Base-by-base conservation (phyloP, 208 protist genomes). In the Crithidia bombi region DNA sequence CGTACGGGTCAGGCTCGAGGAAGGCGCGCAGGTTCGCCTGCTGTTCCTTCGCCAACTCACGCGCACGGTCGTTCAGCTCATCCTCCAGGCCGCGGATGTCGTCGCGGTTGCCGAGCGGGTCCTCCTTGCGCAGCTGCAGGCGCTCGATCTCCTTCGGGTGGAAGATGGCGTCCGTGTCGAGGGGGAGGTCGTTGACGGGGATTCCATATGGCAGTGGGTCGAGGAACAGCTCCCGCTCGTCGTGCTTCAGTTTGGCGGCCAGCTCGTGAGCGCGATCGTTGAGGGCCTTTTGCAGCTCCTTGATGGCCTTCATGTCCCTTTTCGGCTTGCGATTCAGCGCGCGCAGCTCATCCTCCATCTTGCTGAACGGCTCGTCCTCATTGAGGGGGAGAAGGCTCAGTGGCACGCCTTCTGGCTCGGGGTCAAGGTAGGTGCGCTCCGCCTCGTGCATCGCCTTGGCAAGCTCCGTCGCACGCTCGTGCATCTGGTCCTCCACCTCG, bases 191-290 rank as follows among this genome's bases (percentile, higher is more conserved):
- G 5, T 23, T 17, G 28, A 86, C 47, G 9, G 82, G 79, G n/a
- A 94, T 78, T 28, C 89, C 86, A 14, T 82, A 61, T 15, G 86
- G 86, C 66, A 77, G 44, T 0, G 81, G 86, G 49, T 89, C 82
- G 33, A 92, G 70, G 73, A 92, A 92, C 12, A 89, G 68, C 21
- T 85, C 77, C n/a, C 86, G 89, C 67, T 94, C 89, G 36, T 79
- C 68, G 19, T 79, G 50, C 77, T 92, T 90, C 36, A 91, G 73
- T 63, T 86, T 70, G 38, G 19, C 67, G 0, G 90, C 90, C 50
- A 93, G 65, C 63, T 90, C 86, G 65, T 89, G 78, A 19, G 83
- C 74, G 26, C 85, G 87, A 49, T 82, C 84, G 73, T 86, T 78
- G 14, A 91, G 57, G 46, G 63, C 50, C n/a, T 72, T 44, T 70